Conservation (phyloP, 2,329 filamentous ascomycete genomes). For the Chaetothyriales sp. region DNA sequence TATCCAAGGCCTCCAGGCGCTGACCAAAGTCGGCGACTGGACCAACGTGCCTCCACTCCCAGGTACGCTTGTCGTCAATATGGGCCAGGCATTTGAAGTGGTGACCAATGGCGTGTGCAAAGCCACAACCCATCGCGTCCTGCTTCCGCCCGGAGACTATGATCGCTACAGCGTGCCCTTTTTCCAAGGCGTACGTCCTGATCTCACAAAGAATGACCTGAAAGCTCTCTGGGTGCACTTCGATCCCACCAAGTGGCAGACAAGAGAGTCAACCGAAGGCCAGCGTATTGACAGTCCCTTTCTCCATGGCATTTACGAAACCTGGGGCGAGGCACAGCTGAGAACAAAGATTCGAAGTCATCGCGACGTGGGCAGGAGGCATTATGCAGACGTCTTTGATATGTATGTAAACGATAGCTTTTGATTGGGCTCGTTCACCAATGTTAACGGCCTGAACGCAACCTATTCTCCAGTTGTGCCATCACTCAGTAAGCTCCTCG, state of each 20-base stretch:
- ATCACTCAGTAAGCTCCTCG: constrained; percentile 40
- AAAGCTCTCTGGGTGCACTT: constrained; percentile 30
- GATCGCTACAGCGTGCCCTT: constrained; percentile 32
- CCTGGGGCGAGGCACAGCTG: constrained; percentile 43
- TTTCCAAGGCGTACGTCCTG: constrained; percentile 38
- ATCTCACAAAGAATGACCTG: constrained; percentile 32
- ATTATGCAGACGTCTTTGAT: constrained; percentile 37
- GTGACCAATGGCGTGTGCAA: constrained; percentile 32
- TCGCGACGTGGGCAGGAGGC: constrained; percentile 34
- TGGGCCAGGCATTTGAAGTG: constrained; percentile 32
- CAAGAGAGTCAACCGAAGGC: constrained; percentile 26
- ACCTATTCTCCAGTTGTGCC: too few species aligned
- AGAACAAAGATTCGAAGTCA: constrained; percentile 43
- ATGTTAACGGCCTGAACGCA: background rate
- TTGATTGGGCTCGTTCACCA: background rate
- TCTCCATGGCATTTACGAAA: constrained; percentile 37
- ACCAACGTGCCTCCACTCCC: constrained; percentile 31
- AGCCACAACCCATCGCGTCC: constrained; percentile 31
- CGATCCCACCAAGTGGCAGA: constrained; percentile 5
- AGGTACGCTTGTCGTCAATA: constrained; percentile 35
- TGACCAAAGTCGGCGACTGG: constrained; percentile 34
- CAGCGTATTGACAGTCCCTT: constrained; percentile 37
- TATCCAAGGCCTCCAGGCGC: constrained; percentile 33
- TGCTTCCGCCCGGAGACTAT: constrained; percentile 26
- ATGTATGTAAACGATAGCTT: constrained; percentile 31